Percentiles rank a stretch among this genome's conserved stretches.
These are phyloP conservation scores for Boletellus emodensis DNA, from an alignment of 768 basidiomycete genomes.

Conservation along the genomic window DNA sequence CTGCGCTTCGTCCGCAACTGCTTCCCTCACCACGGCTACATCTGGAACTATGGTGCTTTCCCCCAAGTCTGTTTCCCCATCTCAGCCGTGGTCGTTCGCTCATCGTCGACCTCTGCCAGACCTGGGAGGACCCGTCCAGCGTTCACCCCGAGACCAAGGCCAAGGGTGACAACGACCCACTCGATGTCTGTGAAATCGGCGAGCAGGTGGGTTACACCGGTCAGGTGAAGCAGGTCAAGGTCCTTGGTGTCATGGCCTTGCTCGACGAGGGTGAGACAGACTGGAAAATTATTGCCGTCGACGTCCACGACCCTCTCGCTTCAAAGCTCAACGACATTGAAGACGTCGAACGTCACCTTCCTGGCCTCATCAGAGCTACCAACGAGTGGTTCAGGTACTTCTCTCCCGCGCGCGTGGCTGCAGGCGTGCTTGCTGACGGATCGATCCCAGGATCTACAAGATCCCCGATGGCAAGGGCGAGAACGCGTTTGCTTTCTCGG, in stretches of 20 bases:
- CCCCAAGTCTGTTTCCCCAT: slow-evolving; percentile 64
- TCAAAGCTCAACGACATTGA: slow-evolving; percentile 97
- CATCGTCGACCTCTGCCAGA: slow-evolving; percentile 44
- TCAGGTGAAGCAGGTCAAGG: slow-evolving; percentile 99
- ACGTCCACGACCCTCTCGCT: slow-evolving; percentile 92
- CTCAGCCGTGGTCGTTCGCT: not conserved
- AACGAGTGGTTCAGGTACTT: slow-evolving; percentile 97
- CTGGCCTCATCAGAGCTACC: slow-evolving; percentile 92
- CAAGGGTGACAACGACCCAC: slow-evolving; percentile 97
- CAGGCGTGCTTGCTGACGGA: not conserved
- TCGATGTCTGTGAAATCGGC: slow-evolving; percentile 99
- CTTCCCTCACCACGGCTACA: slow-evolving; percentile 99
- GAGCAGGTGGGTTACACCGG: slow-evolving; percentile 97
- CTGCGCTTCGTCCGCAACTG: slow-evolving; percentile 98
- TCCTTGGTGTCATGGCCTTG: slow-evolving; percentile 99
- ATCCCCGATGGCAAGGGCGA: slow-evolving; percentile 95
- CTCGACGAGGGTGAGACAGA: slow-evolving; percentile 99
- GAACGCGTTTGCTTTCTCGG: slow-evolving; percentile 98
- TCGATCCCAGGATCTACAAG: slow-evolving; percentile 75
- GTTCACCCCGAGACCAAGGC: slow-evolving; percentile 97
- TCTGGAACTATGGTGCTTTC: slow-evolving; percentile 99
- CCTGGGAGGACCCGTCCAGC: slow-evolving; percentile 93
- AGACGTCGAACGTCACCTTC: slow-evolving; percentile 97
- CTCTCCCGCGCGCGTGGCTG: not conserved
- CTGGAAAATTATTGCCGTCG: slow-evolving; percentile 99